These are phyloP conservation scores for Raddia distichophylla DNA, from an alignment of 176 grass and related monocot species.

Conservation along the genomic window DNA sequence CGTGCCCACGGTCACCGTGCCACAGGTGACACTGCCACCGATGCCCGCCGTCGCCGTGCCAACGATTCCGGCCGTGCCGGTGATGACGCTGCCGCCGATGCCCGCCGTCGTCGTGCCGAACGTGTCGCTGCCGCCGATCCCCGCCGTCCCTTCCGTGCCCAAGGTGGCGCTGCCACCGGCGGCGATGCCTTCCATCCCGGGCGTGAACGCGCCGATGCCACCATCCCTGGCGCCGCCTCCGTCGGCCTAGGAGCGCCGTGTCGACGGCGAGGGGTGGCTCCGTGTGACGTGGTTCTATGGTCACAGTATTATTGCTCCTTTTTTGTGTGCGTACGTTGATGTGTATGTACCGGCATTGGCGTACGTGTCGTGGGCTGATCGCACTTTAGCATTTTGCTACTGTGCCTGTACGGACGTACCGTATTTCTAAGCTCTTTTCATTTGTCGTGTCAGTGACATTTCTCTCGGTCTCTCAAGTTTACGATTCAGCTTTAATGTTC, in stretches of 20 bases:
- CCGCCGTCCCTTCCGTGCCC: background rate
- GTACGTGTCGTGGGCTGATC: too few species aligned
- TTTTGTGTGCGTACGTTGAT: too few species aligned
- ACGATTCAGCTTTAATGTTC: too few species aligned
- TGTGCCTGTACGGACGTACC: too few species aligned
- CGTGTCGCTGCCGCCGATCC: slow-evolving; percentile 13
- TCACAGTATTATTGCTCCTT: too few species aligned
- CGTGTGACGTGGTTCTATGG: too few species aligned
- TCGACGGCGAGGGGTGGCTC: background rate
- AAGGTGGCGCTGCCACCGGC: background rate
- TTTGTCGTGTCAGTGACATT: too few species aligned
- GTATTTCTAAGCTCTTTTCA: too few species aligned
- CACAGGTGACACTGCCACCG: background rate
- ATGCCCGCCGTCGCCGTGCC: slow-evolving; percentile 5
- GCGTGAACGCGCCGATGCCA: slow-evolving; percentile 25
- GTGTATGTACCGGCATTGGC: too few species aligned
- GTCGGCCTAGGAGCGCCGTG: background rate
- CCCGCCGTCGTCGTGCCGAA: background rate
- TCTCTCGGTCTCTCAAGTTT: too few species aligned
- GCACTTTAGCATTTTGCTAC: too few species aligned
- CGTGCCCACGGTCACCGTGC: background rate
- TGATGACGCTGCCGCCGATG: background rate
- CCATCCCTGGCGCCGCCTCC: slow-evolving; percentile 35
- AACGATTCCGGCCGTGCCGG: background rate
- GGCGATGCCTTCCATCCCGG: slow-evolving; percentile 28